Conservation (phyloP, 2,329 filamentous ascomycete genomes). For the Xylaria sp. region DNA sequence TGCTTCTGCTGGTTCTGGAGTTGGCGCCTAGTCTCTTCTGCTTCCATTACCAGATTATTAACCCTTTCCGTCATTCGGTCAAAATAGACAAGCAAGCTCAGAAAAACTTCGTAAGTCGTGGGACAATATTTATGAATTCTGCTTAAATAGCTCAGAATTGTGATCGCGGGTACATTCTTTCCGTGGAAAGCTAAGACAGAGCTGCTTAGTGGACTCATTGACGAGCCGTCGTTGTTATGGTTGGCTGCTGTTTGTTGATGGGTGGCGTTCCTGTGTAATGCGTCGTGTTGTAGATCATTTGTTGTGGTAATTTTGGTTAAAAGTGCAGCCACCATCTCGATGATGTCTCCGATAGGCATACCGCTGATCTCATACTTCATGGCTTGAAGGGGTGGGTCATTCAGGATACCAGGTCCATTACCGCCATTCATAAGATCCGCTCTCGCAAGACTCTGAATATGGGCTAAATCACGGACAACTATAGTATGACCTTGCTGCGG, state of each 20-base stretch:
- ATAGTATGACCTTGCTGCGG: conserved; percentile 66
- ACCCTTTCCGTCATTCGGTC: conserved; percentile 98
- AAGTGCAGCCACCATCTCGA: conserved; percentile 97
- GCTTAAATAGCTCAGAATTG: conserved; percentile 93
- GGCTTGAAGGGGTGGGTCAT: conserved; percentile 62
- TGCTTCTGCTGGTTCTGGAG: conserved; percentile 51
- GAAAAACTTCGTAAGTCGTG: conserved; percentile 96
- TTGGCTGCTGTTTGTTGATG: conserved; percentile 64
- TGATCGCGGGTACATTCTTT: conserved; percentile 97
- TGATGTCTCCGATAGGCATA: conserved; percentile 97
- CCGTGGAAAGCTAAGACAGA: conserved; percentile 94
- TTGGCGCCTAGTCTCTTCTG: conserved; percentile 63
- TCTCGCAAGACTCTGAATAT: conserved; percentile 88
- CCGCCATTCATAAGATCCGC: conserved; percentile 73
- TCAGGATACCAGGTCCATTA: conserved; percentile 60
- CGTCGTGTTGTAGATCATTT: conserved; percentile 94
- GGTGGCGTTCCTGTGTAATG: conserved; percentile 77
- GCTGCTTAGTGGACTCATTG: conserved; percentile 68
- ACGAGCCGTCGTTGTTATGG: conserved; percentile 59
- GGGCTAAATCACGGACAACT: conserved; percentile 86
- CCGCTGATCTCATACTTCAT: conserved; percentile 92
- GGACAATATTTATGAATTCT: conserved; percentile 99
- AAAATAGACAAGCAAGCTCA: conserved; percentile 96
- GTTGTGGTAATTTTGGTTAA: conserved; percentile 97
- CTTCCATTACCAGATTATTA: conserved; percentile 80